A percentile compares a stretch with the other conserved stretches of the same genome.
Conservation (phyloP, 805 yeast species). For the Candida lessepsii region DNA sequence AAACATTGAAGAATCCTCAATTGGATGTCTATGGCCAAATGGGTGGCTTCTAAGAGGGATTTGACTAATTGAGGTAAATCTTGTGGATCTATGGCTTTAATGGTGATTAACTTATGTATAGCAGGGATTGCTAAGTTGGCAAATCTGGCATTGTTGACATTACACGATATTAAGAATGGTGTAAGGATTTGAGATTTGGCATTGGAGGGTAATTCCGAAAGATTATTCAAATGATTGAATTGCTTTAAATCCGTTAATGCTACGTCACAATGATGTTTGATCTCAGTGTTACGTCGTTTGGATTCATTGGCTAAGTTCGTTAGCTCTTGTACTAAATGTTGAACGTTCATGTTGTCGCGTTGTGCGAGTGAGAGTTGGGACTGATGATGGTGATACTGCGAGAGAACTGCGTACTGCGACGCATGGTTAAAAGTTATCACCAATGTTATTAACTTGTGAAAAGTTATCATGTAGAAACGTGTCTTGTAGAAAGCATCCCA, state of each 20-base stretch:
- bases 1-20: conserved; percentile 80
- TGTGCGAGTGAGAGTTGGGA: too few relatives aligned
- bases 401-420: too few relatives aligned
- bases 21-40: conserved; percentile 78
- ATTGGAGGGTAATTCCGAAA: conserved; percentile 21
- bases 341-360: conserved; percentile 32
- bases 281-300: conserved; percentile 67
- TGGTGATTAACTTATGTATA: conserved; percentile 57
- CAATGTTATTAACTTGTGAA: too few relatives aligned
- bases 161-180: conserved; percentile 74
- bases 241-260: conserved; percentile 19
- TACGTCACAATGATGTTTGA: conserved; percentile 46
- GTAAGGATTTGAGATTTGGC: conserved; percentile 21
- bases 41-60: conserved; percentile 70
- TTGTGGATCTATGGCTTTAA: conserved; percentile 52
- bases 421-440: too few relatives aligned
- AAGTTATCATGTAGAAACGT: too few relatives aligned
- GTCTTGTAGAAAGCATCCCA: too few relatives aligned
- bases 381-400: too few relatives aligned
- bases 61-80: conserved; percentile 58
- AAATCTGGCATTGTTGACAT: conserved; percentile 71
- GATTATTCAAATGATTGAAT: conserved; percentile 3
- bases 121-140: conserved; percentile 71
- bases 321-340: conserved; percentile 57
- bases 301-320: conserved; percentile 63